Evolutionary conservation across 2,329 filamentous ascomycete genomes (phyloP).

Genomic region (Botrytis paeoniae): DNA sequence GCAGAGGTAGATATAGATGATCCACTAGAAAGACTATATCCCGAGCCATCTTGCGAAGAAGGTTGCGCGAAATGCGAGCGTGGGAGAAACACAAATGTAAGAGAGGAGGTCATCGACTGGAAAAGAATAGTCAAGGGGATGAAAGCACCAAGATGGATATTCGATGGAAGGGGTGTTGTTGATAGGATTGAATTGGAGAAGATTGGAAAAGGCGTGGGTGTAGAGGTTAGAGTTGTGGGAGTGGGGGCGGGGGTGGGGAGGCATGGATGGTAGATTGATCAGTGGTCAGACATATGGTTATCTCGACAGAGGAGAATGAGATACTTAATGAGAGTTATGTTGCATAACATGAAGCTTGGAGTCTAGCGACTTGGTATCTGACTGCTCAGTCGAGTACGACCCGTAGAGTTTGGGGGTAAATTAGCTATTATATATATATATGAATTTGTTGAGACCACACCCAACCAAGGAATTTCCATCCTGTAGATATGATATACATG

Average conservation of each 20-base stretch:
- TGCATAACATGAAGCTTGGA: background rate
- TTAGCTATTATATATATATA: background rate
- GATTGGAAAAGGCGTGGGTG: slow-evolving; percentile 27
- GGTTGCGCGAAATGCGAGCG: slow-evolving; percentile 39
- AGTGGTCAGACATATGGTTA: background rate
- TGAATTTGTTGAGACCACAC: background rate
- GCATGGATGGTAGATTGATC: background rate
- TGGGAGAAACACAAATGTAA: background rate
- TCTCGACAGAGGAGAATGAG: background rate
- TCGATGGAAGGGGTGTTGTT: slow-evolving; percentile 45
- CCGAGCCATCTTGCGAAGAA: slow-evolving; percentile 32
- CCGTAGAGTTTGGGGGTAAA: background rate
- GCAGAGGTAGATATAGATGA: background rate
- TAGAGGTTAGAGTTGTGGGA: slow-evolving; percentile 28
- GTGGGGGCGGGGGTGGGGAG: slow-evolving; percentile 24
- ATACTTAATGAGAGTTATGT: background rate
- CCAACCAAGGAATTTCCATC: background rate
- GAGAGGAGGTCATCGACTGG: slow-evolving; percentile 43
- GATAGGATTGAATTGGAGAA: slow-evolving; percentile 32
- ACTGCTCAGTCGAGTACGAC: background rate
- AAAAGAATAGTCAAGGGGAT: slow-evolving; percentile 44
- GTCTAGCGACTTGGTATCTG: background rate
- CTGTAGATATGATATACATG: background rate
- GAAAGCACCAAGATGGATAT: slow-evolving; percentile 48
- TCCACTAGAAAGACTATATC: slow-evolving; percentile 22